Conservation (phyloP, 1,284 basidiomycete genomes). For the Xerocomus minutiporus region DNA sequence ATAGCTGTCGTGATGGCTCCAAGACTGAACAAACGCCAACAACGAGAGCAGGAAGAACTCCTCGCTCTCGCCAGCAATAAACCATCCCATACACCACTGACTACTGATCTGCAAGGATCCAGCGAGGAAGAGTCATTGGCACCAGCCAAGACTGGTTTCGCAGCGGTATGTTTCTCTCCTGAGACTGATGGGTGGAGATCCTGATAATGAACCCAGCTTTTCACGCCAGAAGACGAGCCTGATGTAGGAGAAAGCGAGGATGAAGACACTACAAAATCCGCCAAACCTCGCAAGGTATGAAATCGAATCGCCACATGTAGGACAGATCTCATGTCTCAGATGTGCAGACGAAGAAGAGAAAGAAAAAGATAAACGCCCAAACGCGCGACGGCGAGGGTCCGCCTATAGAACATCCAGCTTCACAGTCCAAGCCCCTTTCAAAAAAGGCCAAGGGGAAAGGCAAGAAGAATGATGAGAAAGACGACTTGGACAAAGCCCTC, state of each 20-base stretch:
- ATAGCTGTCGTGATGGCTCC: constrained; percentile 49
- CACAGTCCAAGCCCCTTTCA: constrained; percentile 26
- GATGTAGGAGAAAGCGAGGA: constrained; percentile 32
- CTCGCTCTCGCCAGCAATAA: constrained; percentile 41
- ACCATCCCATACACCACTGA: constrained; percentile 3
- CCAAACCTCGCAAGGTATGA: constrained; percentile 45
- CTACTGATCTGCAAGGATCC: constrained; percentile 24
- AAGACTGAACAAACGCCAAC: constrained; percentile 80
- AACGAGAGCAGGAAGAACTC: constrained; percentile 78
- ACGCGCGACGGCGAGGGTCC: constrained; percentile 11
- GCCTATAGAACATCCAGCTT: constrained; percentile 9
- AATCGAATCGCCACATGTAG: neutral
- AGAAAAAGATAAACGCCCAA: constrained; percentile 40
- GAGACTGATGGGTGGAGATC: constrained; percentile 9
- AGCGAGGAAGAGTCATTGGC: constrained; percentile 27
- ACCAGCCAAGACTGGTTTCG: constrained; percentile 42
- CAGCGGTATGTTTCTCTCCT: constrained; percentile 45
- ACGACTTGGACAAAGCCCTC: constrained; percentile 80
- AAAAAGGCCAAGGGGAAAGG: constrained; percentile 63
- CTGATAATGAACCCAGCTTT: constrained; percentile 30
- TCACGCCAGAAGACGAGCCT: constrained; percentile 36
- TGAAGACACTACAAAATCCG: constrained; percentile 24
- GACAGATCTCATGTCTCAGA: neutral
- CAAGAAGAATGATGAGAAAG: constrained; percentile 57
- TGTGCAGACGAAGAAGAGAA: constrained; percentile 46